Evolutionary conservation across 192 early-diverging fungal species (phyloP), one percentile per base, ranked within the genome.

Genomic region (Coemansia sp.): DNA sequence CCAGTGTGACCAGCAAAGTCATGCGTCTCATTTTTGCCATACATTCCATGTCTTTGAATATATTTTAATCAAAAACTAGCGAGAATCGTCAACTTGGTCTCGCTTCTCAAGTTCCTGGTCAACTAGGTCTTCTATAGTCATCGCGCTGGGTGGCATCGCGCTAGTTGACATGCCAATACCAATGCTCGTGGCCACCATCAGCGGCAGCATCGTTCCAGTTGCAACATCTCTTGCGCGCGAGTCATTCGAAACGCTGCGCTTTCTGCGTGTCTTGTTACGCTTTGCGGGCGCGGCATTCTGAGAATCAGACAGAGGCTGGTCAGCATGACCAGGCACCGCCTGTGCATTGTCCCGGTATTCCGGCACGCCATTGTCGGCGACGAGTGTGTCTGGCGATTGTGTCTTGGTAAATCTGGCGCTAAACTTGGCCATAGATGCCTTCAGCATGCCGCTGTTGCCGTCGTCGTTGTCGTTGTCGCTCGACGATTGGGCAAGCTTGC

Each of bases 81-180:
- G 22, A 54, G 21, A 14, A 14, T 27, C 24, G 41, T 45, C 41
- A 45, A n/a, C 41, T 17, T 57, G n/a, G 17, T 63, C 59, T n/a
- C 60, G 66, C 52, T 56, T 65, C 29, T 81, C 78, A 11, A 81
- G 58, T 60, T 81, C 78, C 45, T 81, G 72, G 47, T 81, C 73
- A 25, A 81, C 73, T 23, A 81, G 60, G 8, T 74, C 78, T 50
- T 74, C 78, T 3, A 81, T 72, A 4, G 72, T 75, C 77, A 80
- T 80, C 55, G 75, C 69, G 69, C 62, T 81, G 27, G 78, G 73
- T 24, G 66, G 78, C 73, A 75, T 81, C 10, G 78, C 59, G 45
- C 72, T 81, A 5, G 78, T 75, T 6, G 78, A 81, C 78, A 81
- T 81, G 21, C 78, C 78, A 29, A 81, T 81, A 48, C 69, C 79